phyloP scores from a whole-genome alignment of 2,329 filamentous ascomycete genomes.

The Escovopsis sp. region DNA sequence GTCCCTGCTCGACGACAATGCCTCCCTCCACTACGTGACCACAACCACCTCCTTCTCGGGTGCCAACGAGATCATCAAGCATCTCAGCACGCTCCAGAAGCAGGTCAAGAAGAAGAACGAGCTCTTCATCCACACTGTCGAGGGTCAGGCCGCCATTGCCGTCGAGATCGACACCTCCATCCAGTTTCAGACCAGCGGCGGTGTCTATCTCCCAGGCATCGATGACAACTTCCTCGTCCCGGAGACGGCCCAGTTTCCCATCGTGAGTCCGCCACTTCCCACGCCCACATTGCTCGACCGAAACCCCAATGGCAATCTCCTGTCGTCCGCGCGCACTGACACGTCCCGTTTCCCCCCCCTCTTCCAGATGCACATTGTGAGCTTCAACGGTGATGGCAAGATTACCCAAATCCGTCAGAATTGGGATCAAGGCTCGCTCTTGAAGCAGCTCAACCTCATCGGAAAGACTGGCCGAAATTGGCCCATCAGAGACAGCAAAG shows the following conservation, averaged over 20 bases:
- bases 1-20: conserved; percentile 47
- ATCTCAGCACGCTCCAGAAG: conserved; percentile 56
- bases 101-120: conserved; percentile 74
- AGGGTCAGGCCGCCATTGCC: conserved; percentile 58
- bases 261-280: conserved; percentile 43
- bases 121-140: conserved; percentile 58
- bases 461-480: conserved; percentile 82
- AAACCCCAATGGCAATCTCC: too few species aligned
- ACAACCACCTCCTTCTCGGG: conserved; percentile 64
- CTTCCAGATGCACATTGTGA: conserved; percentile 68
- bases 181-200: conserved; percentile 69
- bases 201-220: conserved; percentile 72
- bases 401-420: conserved; percentile 78
- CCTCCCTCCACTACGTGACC: conserved; percentile 75
- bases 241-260: conserved; percentile 60
- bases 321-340: not conserved
- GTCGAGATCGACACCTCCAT: conserved; percentile 72
- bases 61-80: conserved; percentile 65
- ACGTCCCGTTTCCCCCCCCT: not conserved
- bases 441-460: conserved; percentile 90
- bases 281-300: too few species aligned
- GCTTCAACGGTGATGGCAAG: conserved; percentile 61
- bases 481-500: conserved; percentile 79
- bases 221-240: conserved; percentile 92
- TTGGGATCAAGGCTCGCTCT: conserved; percentile 88